These are phyloP conservation scores for Sergeia podlipaevii DNA, from an alignment of 208 protist genomes.

Conservation along the genomic window DNA sequence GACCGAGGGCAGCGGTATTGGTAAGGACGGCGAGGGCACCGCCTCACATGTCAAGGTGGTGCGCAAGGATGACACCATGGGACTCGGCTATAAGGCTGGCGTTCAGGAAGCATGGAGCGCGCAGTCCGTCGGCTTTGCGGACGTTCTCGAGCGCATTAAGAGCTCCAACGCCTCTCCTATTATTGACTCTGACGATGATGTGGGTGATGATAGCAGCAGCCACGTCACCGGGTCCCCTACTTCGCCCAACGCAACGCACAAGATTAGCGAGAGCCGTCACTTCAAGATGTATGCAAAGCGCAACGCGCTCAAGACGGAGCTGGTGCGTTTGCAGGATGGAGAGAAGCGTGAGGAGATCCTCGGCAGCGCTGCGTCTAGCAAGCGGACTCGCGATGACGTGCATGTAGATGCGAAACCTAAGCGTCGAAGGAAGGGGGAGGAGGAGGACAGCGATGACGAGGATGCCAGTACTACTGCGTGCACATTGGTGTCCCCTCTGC, in stretches of 20 bases:
- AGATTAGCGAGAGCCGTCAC: constrained; percentile 46
- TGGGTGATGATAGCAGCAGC: constrained; percentile 5
- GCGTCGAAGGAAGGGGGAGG: neutral
- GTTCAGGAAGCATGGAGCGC: constrained; percentile 84
- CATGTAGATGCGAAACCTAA: constrained; percentile 1
- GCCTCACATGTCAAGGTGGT: constrained; percentile 84
- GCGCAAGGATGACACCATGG: constrained; percentile 84
- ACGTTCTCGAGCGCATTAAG: constrained; percentile 79
- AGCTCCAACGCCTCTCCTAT: constrained; percentile 11
- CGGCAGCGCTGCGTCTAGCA: constrained; percentile 36
- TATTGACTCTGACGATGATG: constrained; percentile 27
- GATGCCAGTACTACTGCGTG: neutral
- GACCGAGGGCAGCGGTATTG: constrained; percentile 86
- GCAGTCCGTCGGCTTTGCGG: constrained; percentile 85
- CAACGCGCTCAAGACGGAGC: constrained; percentile 82
- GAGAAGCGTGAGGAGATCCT: constrained; percentile 52
- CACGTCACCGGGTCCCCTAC: constrained; percentile 9
- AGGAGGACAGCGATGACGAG: neutral
- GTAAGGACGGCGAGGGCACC: constrained; percentile 79
- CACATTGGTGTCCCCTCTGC: constrained; percentile 59
- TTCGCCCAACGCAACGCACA: constrained; percentile 11
- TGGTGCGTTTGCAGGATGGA: constrained; percentile 37
- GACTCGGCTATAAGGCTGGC: constrained; percentile 78
- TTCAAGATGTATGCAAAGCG: constrained; percentile 85
- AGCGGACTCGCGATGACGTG: constrained; percentile 20